These are phyloP conservation scores for Kurtzmaniella quercitrusa DNA, from an alignment of 1,139 yeast genomes.

Conservation along the genomic window DNA sequence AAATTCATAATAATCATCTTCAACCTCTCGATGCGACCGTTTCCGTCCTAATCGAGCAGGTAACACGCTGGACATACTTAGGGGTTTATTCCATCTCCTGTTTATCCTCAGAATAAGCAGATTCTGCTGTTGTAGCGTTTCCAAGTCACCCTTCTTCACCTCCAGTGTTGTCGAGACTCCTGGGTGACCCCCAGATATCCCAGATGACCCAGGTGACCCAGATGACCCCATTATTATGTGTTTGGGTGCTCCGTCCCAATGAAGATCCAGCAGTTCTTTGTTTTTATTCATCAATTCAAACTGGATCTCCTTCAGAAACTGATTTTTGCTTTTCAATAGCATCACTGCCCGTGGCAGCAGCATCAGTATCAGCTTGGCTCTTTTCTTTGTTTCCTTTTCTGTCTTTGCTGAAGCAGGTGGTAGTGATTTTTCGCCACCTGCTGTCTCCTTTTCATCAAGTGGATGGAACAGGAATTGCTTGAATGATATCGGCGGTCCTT, in stretches of 20 bases:
- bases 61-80: neutral
- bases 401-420: neutral
- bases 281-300: conserved; percentile 4
- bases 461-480: conserved; percentile 1
- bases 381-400: neutral
- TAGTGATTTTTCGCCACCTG: too few relatives aligned
- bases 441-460: too few relatives aligned
- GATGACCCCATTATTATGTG: neutral
- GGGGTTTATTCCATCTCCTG: conserved; percentile 6
- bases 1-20: neutral
- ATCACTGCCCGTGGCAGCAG: conserved; percentile 2
- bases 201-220: neutral
- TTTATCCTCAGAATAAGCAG: conserved; percentile 6
- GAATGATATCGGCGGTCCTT: neutral
- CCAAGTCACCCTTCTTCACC: neutral
- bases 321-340: conserved; percentile 6
- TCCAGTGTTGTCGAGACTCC: neutral
- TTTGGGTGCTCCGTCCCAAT: neutral
- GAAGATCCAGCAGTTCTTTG: neutral
- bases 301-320: conserved; percentile 12
- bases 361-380: neutral
- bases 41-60: neutral
- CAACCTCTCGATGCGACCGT: neutral
- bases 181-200: neutral
- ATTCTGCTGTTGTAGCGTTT: neutral